A percentile compares a stretch with the other conserved stretches of the same genome.
Conservation (phyloP, 768 basidiomycete species). For the Xerocomellus amylosporus region DNA sequence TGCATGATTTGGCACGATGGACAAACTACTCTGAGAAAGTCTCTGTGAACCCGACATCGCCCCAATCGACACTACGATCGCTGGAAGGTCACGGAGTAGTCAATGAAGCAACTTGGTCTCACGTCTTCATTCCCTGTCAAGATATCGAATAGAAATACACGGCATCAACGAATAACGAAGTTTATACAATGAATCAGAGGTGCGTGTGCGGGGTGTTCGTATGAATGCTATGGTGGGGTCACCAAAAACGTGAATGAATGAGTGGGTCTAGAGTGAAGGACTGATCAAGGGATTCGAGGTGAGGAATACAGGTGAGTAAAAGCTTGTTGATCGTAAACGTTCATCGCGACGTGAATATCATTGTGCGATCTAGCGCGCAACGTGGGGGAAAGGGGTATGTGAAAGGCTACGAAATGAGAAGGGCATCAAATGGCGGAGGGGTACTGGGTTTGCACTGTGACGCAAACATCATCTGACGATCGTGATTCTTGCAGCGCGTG, state of each 20-base stretch:
- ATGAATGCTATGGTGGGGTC: background rate
- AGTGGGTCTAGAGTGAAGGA: constrained; percentile 1
- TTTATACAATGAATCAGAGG: constrained; percentile 7
- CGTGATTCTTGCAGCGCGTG: background rate
- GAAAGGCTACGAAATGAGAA: background rate
- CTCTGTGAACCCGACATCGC: background rate
- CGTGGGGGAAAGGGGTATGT: background rate
- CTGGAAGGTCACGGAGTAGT: background rate
- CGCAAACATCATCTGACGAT: constrained; percentile 5
- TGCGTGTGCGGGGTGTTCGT: background rate
- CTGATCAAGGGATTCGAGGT: background rate
- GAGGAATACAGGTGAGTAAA: background rate
- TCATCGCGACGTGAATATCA: constrained; percentile 4
- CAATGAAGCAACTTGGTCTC: background rate
- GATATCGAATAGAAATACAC: constrained; percentile 5
- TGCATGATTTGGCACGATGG: background rate
- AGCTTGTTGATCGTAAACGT: constrained; percentile 10
- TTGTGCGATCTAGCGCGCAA: constrained; percentile 17
- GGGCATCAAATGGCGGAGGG: constrained; percentile 3
- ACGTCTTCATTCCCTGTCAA: background rate
- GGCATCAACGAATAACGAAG: background rate
- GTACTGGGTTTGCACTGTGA: constrained; percentile 16
- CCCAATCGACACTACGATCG: background rate
- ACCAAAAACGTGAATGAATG: constrained; percentile 3
- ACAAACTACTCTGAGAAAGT: too few species aligned